These are phyloP conservation scores for Zalaria sp. DNA, from an alignment of 2,329 filamentous ascomycete genomes.

Conservation along the genomic window DNA sequence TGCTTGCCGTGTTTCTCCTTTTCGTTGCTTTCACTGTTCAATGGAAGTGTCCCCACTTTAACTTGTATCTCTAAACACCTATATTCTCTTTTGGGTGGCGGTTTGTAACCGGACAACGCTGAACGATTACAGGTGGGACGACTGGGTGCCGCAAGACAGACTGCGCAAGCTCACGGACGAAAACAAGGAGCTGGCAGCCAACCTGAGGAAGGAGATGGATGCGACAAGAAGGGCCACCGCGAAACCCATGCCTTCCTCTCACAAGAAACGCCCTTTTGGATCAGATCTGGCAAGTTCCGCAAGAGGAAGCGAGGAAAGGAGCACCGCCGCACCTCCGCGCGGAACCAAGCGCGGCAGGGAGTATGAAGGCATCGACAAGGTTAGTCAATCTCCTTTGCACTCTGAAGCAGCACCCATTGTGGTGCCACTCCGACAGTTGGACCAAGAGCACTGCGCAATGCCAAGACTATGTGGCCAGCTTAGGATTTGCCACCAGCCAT, in stretches of 20 bases:
- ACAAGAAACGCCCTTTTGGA: conserved; percentile 42
- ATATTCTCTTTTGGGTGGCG: no score
- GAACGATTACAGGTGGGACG: conserved; percentile 59
- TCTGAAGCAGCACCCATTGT: no score
- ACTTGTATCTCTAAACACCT: no score
- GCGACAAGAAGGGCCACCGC: conserved; percentile 35
- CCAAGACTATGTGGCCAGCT: no score
- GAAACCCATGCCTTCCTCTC: conserved; percentile 24
- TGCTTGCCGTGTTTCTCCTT: no score
- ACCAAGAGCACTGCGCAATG: no score
- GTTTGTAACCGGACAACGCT: no score
- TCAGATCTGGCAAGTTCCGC: conserved; percentile 46
- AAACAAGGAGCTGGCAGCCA: conserved; percentile 75
- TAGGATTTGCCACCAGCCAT: no score
- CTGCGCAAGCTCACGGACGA: conserved; percentile 90
- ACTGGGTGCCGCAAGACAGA: conserved; percentile 90
- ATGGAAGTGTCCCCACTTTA: no score
- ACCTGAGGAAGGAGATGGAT: conserved; percentile 56
- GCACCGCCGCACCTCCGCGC: conserved; percentile 46
- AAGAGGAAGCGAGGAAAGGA: conserved; percentile 66
- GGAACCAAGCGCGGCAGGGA: conserved; percentile 65
- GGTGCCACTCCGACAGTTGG: no score
- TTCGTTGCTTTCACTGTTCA: no score
- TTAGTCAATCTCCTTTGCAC: conserved; percentile 23
- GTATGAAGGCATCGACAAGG: conserved; percentile 64